Evolutionary conservation across 768 basidiomycete species (phyloP), one percentile per base, ranked within the genome.

Genomic region (Podaxis sp.): DNA sequence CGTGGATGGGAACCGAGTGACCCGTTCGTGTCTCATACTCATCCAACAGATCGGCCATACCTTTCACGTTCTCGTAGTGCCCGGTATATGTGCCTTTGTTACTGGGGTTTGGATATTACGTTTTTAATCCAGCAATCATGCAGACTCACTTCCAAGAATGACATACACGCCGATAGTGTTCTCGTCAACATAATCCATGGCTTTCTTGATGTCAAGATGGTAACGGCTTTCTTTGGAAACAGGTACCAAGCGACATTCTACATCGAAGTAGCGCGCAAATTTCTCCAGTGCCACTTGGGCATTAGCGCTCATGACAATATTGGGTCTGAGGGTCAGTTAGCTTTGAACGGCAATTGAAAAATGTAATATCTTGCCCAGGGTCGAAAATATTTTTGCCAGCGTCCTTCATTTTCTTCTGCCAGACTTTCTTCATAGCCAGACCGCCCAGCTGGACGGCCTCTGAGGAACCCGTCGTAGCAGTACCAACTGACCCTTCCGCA

Each of bases 361-460:
- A 38, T 54, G 6, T 63, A 53, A 11, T 23, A 44, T 36, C 74
- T 46, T 67, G 79, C 88, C 89, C 88, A 68, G 95, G 87, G 57
- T 90, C 84, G 65, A 93, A 91, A 38, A 90, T 87, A 71, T 80
- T 84, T 67, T 86, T 82, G 42, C 85, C 83, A 11, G 82, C 82
- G 18, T 81, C 81, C 66, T 88, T 89, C 47, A 87, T 85, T 25
- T 77, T 79, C 25, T 78, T 77, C 76, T 85, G 88, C 89, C 89
- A 90, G 7, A 82, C 76, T 63, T 81, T 83, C 75, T 90, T 91
- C 80, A 89, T 82, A 3, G 89, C 88, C 9, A 91, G 76, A 13
- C 88, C 88, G n/a, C 87, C 88, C 3, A 91, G 83, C 70, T 86
- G 84, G 57, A 86, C 83, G 1, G 87, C 89, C 73, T 91, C 89